Evolutionary conservation across 1,284 basidiomycete species (phyloP), one percentile per base, ranked within the genome.

Genomic region (Phaffia rhodozyma): DNA sequence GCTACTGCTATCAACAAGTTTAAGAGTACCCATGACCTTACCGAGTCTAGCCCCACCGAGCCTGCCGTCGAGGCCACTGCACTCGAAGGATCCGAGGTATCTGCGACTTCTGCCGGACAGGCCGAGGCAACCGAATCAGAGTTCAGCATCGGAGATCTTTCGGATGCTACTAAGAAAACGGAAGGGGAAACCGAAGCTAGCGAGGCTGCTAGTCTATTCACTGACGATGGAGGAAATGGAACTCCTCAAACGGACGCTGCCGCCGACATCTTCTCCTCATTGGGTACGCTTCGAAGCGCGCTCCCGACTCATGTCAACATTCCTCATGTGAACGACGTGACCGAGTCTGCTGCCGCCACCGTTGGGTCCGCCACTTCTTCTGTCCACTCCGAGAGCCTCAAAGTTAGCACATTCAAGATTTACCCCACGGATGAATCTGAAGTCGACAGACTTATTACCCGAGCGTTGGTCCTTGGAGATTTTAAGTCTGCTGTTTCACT

Each of bases 401-500:
- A 84, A 73, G 84, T 80, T 71, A 66, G 68, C 55, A 88, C 85
- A 0, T 98, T 97, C 82, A 85, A 82, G 73, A 96, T 97, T 69
- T 96, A 96, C 72, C 91, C 93, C 0, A 72, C 79, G 6, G 89
- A 92, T 59, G 91, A 93, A 75, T 87, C 86, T 3, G 89, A 96
- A 67, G 85, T 85, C 0, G 93, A 97, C 72, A 81, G 84, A 34
- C 80, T 97, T 32, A 83, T 98, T 69, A 97, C 94, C 0, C 90
- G 91, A 71, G 89, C 94, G 0, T 80, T 97, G 38, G 90, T 98
- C 1, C 80, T 97, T 11, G 94, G 94, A 48, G 94, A 98, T 76
- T 97, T 97, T 70, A 83, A 86, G 69, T 89, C 86, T 25, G 94
- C 94, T 1, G 94, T 98, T 21, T 86, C 89, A 13, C 80, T 98